phyloP scores from a whole-genome alignment of 441 rosid species.

The Theobroma grandiflorum region DNA sequence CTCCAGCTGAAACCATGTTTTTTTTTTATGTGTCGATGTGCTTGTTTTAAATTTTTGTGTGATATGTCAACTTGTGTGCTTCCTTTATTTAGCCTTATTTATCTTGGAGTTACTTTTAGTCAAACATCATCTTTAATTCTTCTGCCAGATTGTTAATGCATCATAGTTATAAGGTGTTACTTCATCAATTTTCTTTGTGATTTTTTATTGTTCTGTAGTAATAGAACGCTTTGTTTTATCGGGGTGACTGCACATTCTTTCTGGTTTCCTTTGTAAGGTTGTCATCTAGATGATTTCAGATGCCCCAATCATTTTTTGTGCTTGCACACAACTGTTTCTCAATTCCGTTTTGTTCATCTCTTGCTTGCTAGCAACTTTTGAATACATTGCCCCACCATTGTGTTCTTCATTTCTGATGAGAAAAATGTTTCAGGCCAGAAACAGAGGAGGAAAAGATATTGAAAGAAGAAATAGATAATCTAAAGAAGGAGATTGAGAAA shows the following conservation, averaged over 20 bases:
- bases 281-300: not conserved
- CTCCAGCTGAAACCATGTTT: not conserved
- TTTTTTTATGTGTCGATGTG: not conserved
- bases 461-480: slow-evolving; percentile 72
- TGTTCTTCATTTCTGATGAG: slow-evolving; percentile 9
- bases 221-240: slow-evolving; percentile 5
- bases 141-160: not conserved
- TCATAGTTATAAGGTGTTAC: not conserved
- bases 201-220: slow-evolving; percentile 2
- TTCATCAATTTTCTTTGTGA: not conserved
- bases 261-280: not conserved
- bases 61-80: not conserved
- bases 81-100: not conserved
- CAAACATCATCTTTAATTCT: not conserved
- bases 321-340: not conserved
- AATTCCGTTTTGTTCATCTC: not conserved
- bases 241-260: not conserved
- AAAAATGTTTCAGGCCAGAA: slow-evolving; percentile 72
- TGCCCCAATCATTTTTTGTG: not conserved
- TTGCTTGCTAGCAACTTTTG: not conserved
- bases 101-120: not conserved
- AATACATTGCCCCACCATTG: not conserved
- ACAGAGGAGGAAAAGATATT: slow-evolving; percentile 77
- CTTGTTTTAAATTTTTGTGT: not conserved
- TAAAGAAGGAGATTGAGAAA: slow-evolving; percentile 60